These are phyloP conservation scores for Phanerodontia chrysosporium DNA, from an alignment of 768 basidiomycete genomes.

Conservation along the genomic window DNA sequence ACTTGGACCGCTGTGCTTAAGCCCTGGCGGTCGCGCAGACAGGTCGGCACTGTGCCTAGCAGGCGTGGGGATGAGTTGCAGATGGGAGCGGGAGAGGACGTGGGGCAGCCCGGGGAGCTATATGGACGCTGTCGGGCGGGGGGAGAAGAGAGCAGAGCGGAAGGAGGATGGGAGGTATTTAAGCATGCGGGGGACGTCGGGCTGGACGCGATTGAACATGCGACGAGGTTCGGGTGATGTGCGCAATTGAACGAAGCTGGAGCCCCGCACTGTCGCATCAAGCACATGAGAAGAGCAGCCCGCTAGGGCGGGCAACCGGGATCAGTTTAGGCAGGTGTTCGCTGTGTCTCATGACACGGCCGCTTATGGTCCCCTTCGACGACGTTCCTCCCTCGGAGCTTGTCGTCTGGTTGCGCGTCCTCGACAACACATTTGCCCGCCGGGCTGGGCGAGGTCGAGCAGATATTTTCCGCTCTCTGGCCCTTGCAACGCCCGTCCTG, in stretches of 20 bases:
- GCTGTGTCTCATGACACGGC: not conserved
- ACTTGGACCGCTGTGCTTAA: not conserved
- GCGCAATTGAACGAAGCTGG: constrained; percentile 4
- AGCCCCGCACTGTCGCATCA: constrained; percentile 1
- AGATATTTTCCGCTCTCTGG: too few species aligned
- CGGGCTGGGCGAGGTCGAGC: not conserved
- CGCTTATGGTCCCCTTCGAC: not conserved
- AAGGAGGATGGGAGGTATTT: not conserved
- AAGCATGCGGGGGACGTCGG: not conserved
- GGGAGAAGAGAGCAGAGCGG: not conserved
- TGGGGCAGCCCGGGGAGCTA: too few species aligned
- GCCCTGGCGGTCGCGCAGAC: not conserved
- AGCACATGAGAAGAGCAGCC: not conserved
- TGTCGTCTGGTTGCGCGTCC: not conserved
- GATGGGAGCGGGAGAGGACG: too few species aligned
- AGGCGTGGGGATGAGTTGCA: not conserved
- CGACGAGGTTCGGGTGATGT: constrained; percentile 4
- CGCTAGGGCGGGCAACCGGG: not conserved
- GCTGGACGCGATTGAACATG: not conserved
- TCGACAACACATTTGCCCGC: not conserved
- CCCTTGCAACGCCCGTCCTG: too few species aligned
- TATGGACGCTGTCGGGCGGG: not conserved
- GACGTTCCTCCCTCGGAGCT: not conserved
- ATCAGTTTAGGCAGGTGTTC: not conserved
- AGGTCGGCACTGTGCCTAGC: too few species aligned